These are phyloP conservation scores for Penicillium cataractarum DNA, from an alignment of 495 filamentous ascomycete genomes.

Conservation along the genomic window DNA sequence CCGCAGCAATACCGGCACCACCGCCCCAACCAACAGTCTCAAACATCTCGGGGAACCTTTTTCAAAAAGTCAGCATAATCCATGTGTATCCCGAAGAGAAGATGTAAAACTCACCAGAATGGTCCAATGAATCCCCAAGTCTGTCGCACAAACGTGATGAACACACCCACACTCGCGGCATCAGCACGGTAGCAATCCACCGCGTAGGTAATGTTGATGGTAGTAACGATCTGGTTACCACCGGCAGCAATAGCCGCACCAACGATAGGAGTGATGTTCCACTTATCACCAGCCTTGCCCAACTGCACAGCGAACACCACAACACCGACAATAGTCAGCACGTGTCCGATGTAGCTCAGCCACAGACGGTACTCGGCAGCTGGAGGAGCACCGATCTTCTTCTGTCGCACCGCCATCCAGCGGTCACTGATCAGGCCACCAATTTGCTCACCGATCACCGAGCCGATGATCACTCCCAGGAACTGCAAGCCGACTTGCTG, in stretches of 20 bases:
- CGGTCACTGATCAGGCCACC: conserved; percentile 54
- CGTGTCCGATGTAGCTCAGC: conserved; percentile 55
- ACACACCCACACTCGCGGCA: conserved; percentile 57
- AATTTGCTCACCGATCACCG: conserved; percentile 59
- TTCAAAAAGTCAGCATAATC: conserved; percentile 3
- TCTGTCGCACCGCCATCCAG: conserved; percentile 48
- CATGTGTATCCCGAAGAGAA: not conserved
- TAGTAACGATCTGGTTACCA: conserved; percentile 63
- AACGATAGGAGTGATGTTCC: conserved; percentile 55
- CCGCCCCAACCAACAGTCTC: conserved; percentile 44
- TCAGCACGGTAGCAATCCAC: conserved; percentile 57
- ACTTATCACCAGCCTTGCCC: conserved; percentile 43
- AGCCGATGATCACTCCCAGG: conserved; percentile 57
- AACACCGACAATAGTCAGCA: conserved; percentile 51
- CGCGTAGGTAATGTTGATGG: conserved; percentile 58
- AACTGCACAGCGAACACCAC: conserved; percentile 54
- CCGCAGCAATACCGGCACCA: conserved; percentile 47
- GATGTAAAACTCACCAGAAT: conserved; percentile 48
- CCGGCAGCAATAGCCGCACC: conserved; percentile 53
- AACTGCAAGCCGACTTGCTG: conserved; percentile 60
- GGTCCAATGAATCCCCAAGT: conserved; percentile 63
- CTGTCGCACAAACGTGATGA: conserved; percentile 57
- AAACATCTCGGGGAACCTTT: conserved; percentile 57
- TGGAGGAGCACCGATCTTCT: conserved; percentile 27
- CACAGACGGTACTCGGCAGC: conserved; percentile 55